Evolutionary conservation across 441 rosid genomes (phyloP), one percentile per base, ranked within the genome.

Genomic region (Rhodomyrtus psidioides): DNA sequence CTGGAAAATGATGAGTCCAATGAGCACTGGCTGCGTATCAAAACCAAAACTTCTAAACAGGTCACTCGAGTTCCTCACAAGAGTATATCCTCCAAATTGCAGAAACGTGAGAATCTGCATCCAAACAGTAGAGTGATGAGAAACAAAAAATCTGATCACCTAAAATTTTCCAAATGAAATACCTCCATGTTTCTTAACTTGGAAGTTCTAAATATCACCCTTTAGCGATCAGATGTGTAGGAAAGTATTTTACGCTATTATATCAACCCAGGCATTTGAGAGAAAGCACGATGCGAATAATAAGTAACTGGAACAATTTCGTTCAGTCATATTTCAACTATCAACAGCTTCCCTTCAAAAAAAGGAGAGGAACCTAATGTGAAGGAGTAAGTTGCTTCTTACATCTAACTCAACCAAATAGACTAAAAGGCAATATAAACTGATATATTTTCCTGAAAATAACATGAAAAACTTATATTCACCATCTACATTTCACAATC

Each of bases 81-180:
- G 98, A 76, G 99, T 94, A 89, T 96, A 97, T 87, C 98, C 99
- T 89, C 99, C 99, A 86, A 96, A 97, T 87, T 96, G 99, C 91
- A 95, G 89, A 60, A 97, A 86, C 15, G 98, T 92, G 89, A 97
- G 98, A 79, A 96, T 92, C 99, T 97, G 95, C 89, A 87, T 42
- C 54, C 75, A 6, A 85, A 46, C 82, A 84, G n/a, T 82, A 85
- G 55, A 74, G 62, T 84, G 39, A 53, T 12, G 42, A 65, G 46
- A 16, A 28, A 26, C 27, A 58, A 19, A 75, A 56, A 55, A 83
- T 81, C 53, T 55, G 55, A 84, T 70, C 24, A 60, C 87, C 88
- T 26, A 51, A 44, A 58, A 23, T 21, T 24, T 13, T 59, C 39
- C 7, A 56, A 75, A 15, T 70, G 39, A 42, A 42, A 19, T 12